Conservation (phyloP, 106 monocot species). For the Phalaenopsis equestris region DNA sequence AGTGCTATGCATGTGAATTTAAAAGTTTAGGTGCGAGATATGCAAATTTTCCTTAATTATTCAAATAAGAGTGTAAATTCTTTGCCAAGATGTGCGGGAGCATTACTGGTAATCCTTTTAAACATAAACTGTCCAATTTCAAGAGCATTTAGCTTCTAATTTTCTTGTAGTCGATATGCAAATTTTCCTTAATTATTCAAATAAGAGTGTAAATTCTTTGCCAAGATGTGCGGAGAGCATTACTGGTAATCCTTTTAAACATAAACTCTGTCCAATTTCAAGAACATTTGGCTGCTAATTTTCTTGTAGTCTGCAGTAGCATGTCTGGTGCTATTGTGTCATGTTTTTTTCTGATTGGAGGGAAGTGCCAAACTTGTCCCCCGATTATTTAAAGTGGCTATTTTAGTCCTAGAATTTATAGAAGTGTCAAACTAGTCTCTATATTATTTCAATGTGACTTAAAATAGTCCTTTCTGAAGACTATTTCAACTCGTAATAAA, state of each 20-base stretch:
- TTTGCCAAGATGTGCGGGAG: too few species aligned
- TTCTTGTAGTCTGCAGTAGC: neutral
- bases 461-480: too few species aligned
- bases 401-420: too few species aligned
- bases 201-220: neutral
- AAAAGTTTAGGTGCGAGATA: too few species aligned
- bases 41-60: too few species aligned
- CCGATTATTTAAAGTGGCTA: too few species aligned
- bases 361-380: too few species aligned
- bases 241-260: neutral
- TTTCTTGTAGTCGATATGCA: neutral
- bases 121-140: neutral
- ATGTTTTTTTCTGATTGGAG: neutral
- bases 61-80: neutral
- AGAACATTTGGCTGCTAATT: neutral
- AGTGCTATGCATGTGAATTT: too few species aligned
- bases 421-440: too few species aligned
- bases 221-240: too few species aligned
- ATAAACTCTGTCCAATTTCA: neutral
- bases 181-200: neutral
- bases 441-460: too few species aligned
- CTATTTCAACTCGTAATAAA: too few species aligned
- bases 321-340: neutral
- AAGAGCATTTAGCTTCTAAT: neutral
- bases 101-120: neutral